Conservation (phyloP, 495 filamentous ascomycete genomes). For the Penicillium cinerascens region DNA sequence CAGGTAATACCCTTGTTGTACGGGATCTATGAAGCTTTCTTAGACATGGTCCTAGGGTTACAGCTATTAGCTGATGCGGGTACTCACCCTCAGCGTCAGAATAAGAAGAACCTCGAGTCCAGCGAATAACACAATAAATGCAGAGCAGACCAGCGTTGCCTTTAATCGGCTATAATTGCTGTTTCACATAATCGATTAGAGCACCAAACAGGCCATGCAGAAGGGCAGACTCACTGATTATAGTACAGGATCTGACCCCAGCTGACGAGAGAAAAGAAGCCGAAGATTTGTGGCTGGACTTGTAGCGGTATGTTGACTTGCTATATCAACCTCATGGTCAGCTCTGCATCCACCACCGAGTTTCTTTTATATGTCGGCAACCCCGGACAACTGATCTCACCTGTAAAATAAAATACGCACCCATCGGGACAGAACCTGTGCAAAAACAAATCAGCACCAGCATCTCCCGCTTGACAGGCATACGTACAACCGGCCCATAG, state of each 20-base stretch:
- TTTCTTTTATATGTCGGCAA: not conserved
- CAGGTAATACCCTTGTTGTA: constrained; percentile 53
- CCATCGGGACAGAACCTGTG: constrained; percentile 50
- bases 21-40: constrained; percentile 30
- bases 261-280: constrained; percentile 57
- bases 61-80: not conserved
- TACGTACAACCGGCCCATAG: constrained; percentile 64
- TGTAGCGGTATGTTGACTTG: constrained; percentile 73
- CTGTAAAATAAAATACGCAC: constrained; percentile 52
- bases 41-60: not conserved
- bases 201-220: too few species aligned
- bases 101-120: constrained; percentile 60
- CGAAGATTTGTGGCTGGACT: constrained; percentile 70
- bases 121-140: constrained; percentile 46
- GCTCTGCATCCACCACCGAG: not conserved
- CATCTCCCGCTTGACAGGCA: not conserved
- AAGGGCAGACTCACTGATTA: constrained; percentile 56
- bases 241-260: constrained; percentile 68
- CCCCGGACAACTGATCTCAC: constrained; percentile 14
- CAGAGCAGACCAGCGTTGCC: constrained; percentile 39
- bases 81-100: constrained; percentile 55
- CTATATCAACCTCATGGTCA: constrained; percentile 27
- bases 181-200: not conserved
- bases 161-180: constrained; percentile 53
- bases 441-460: not conserved